A percentile compares a stretch with the other conserved stretches of the same genome.
Evolutionary conservation across 306 rosid genomes (phyloP).

Genomic region (Cucurbita moschata): DNA sequence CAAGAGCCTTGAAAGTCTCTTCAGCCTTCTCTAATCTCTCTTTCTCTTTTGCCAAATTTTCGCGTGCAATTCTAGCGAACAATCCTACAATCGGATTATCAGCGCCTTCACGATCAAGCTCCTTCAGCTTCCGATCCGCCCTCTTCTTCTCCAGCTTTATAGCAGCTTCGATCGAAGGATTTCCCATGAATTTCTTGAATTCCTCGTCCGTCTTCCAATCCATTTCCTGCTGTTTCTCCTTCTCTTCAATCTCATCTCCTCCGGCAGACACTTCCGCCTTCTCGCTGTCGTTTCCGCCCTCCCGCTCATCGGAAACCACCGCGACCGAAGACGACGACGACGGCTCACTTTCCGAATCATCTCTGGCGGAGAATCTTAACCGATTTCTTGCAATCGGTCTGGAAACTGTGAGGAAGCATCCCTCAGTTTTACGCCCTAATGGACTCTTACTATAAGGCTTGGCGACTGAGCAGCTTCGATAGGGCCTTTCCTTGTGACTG

Average conservation of each 20-base stretch:
- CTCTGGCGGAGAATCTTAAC: constrained; percentile 26
- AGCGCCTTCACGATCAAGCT: constrained; percentile 43
- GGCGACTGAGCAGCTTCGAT: neutral
- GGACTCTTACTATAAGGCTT: constrained; percentile 7
- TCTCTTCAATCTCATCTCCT: constrained; percentile 15
- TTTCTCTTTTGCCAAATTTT: constrained; percentile 39
- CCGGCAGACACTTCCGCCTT: neutral
- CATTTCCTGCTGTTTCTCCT: constrained; percentile 43
- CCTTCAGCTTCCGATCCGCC: constrained; percentile 69
- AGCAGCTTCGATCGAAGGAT: constrained; percentile 80
- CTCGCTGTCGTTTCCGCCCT: constrained; percentile 1
- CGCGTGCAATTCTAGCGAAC: constrained; percentile 24
- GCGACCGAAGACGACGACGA: constrained; percentile 21
- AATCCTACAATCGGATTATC: constrained; percentile 37
- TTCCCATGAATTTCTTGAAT: constrained; percentile 77
- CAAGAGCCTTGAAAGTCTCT: constrained; percentile 59
- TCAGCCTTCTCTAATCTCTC: constrained; percentile 61
- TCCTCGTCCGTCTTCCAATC: constrained; percentile 81
- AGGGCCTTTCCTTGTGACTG: neutral
- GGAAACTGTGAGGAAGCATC: constrained; percentile 13
- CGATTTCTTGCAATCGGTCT: constrained; percentile 9
- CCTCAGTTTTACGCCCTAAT: constrained; percentile 5
- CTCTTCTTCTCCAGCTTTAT: constrained; percentile 87
- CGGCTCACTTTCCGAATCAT: constrained; percentile 18
- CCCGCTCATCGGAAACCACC: constrained; percentile 22